Base-by-base conservation (phyloP, 2,329 filamentous ascomycete genomes). In the Neofusicoccum sp. region DNA sequence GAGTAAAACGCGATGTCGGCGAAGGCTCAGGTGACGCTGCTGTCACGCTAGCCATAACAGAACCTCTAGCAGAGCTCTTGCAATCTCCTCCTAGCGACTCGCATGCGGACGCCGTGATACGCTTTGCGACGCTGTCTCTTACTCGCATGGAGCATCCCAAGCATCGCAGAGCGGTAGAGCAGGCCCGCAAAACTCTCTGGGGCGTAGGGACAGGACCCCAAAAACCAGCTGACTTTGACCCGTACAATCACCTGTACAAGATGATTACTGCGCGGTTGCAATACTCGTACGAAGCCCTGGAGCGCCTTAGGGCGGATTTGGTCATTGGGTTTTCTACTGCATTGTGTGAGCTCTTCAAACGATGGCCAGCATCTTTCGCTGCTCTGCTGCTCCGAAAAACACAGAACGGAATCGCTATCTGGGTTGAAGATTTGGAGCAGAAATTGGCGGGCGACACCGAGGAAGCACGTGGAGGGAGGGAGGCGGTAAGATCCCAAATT, bases 11-110 rank as follows among this genome's bases (percentile, higher is more conserved):
- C n/a, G 82, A 84, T 57, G 83, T 88, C 6, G 81, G 79, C 16
- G 76, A 80, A 11, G 86, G 91, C 64, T 83, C 84, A 57, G 89
- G 90, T 3, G 86, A 91, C 63, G 83, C 84, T 14, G 87, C 86
- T 5, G 81, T 87, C 41, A 84, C 86, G 4, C 78, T 89, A 53
- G 82, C 84, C 26, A 80, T 91, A 1, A 78, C 93, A 40, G 91
- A 96, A 63, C 89, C 88, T 1, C 68, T 95, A 3, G 84, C 89
- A 0, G 87, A 70, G 49, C 62, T 28, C 54, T 73, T 14, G 45
- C 72, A 61, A 41, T 47, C 58, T 12, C 16, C 44, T 12, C 26
- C 51, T 12, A 3, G 6, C 28, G n/a, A 16, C 20, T 31, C 44
- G 2, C 40, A 33, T 7, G 31, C 11, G 3, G 34, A 48, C 6